Evolutionary conservation across 805 yeast genomes (phyloP), one percentile per base, ranked within the genome.

Genomic region (Tetrapisispora namnaoensis): DNA sequence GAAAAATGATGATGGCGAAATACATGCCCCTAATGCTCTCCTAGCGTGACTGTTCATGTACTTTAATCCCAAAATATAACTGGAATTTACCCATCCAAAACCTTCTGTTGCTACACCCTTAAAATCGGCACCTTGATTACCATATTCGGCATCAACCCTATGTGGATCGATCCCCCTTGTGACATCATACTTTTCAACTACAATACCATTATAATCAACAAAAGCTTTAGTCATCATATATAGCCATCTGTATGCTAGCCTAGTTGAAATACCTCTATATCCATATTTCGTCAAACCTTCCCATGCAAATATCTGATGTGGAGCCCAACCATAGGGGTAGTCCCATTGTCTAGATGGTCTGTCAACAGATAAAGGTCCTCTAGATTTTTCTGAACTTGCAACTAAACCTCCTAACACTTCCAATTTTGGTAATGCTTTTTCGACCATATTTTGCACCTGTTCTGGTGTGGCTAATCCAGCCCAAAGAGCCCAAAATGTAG

Each of bases 241-340:
- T n/a, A 87, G 70, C 99, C 99, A 91, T 54, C 95, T 74, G 63
- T 85, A 86, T 1, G 83, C 81, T 49, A 91, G 68, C 51, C 98
- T 70, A 49, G 82, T 73, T 1, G 91, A 82, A 17, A 78, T 77
- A 3, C 74, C 78, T 3, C 63, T 65, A 60, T 73, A 86, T 0
- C 90, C 93, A 62, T 91, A 93, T 47, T 80, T 76, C 28, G 65
- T 57, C 34, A 91, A 72, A 0, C 97, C 98, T 42, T 77, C 77
- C 99, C 99, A 91, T 1, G 95, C 91, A 48, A 91, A 65, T 17
- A 91, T 86, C 67, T 91, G 99, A 63, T 93, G 98, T 3, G 99
- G 98, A 0, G 98, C 96, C 99, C 99, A 91, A 1, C 98, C 98
- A 61, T 71, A 87, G 2, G 99, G 99, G 65, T 83, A 93, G 65